Evolutionary conservation across 2,329 filamentous ascomycete genomes (phyloP), one percentile per base, ranked within the genome.

Genomic region (Penicillium concentricum): DNA sequence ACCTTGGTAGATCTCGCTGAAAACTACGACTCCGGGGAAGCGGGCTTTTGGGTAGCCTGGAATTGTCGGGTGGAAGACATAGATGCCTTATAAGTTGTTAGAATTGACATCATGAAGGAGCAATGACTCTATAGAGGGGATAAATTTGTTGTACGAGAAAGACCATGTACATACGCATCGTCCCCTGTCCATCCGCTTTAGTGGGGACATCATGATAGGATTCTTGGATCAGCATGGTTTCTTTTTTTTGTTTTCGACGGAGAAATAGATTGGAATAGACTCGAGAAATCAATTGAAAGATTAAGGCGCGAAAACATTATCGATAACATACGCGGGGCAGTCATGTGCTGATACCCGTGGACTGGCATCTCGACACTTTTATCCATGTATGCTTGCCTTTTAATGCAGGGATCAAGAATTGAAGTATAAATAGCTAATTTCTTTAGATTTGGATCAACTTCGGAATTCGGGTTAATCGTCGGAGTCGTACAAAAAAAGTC

Each of bases 1-100:
- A 92, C 91, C 92, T 86, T 97, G 92, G 71, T 97, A 97, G 68
- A 97, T 97, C 77, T 97, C 92, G 66, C 88, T 92, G 72, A 96
- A 97, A 55, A 97, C 81, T 15, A 90, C 88, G 5, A 97, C 90
- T 20, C 90, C 92, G 0, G 92, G 92, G 69, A 96, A 96, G 69
- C 86, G 92, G 75, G 92, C 92, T 64, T 94, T 87, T 28, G 92
- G 91, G 71, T 96, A 96, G 58, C 89, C 88, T 0, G 91, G 84
- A 63, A 97, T 88, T 15, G 84, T 86, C 8, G 92, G 92, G 71
- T 96, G 91, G 76, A 92, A 96, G 71, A 95, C 72, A 76, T 92
- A 96, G 70, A 96, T 89, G 64, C 92, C 91, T 96, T 72, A 45
- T 51, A 43, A 34, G 43, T 5, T 8, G 44, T 61, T 24, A 57